Percentiles rank a stretch among this genome's conserved stretches.
Conservation (phyloP, 2,329 filamentous ascomycete species). For the Atkinsonella texensis region DNA sequence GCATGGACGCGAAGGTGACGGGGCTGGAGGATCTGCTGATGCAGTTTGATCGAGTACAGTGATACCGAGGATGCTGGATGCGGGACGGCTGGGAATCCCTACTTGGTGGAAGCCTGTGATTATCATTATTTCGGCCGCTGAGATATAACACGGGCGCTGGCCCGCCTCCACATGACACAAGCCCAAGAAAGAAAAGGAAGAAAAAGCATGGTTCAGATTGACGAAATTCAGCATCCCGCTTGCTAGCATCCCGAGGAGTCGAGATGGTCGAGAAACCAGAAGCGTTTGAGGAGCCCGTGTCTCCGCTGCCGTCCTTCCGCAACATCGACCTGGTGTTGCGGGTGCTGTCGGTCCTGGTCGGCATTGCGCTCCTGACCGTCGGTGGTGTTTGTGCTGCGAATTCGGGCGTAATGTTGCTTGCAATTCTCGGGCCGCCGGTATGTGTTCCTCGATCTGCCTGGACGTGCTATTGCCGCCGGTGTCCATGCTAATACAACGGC, state of each 20-base stretch:
- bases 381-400: conserved; percentile 1
- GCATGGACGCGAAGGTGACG: neutral
- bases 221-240: neutral
- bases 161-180: neutral
- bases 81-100: neutral
- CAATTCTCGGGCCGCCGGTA: conserved; percentile 6
- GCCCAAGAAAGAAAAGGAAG: no score
- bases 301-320: neutral
- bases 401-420: conserved; percentile 4
- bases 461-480: neutral
- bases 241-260: neutral
- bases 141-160: neutral
- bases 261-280: neutral
- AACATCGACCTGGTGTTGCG: conserved; percentile 2
- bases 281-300: neutral
- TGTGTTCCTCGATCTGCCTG: neutral
- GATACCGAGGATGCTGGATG: neutral
- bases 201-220: no score
- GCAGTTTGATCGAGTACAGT: neutral
- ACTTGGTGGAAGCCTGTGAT: neutral
- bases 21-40: neutral
- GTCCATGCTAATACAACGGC: no score
- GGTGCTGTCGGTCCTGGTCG: neutral
- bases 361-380: conserved; percentile 1
- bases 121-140: neutral